Percentiles rank a stretch among this genome's conserved stretches.
These are phyloP conservation scores for Penicillium olsonii DNA, from an alignment of 2,329 filamentous ascomycete species.

Conservation along the genomic window DNA sequence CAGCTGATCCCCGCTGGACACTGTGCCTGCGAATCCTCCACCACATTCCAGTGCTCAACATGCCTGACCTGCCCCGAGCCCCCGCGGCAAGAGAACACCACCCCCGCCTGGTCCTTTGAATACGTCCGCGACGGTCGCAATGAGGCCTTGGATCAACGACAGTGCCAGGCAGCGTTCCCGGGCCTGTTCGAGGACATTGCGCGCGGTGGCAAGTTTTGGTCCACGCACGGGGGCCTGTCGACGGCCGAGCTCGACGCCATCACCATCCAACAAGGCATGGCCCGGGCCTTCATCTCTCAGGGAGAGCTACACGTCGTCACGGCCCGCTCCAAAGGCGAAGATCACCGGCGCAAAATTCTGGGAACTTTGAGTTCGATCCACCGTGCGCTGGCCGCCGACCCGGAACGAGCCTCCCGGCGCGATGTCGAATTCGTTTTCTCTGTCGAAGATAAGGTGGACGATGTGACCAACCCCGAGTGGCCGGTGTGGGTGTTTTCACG, in stretches of 20 bases:
- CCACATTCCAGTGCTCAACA: slow-evolving; percentile 40
- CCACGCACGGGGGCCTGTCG: slow-evolving; percentile 24
- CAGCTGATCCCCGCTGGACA: slow-evolving; percentile 43
- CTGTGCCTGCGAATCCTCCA: slow-evolving; percentile 41
- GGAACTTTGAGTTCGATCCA: slow-evolving; percentile 52
- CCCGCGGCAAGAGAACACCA: slow-evolving; percentile 11
- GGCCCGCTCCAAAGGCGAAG: slow-evolving; percentile 34
- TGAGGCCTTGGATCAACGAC: slow-evolving; percentile 26
- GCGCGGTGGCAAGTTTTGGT: slow-evolving; percentile 35
- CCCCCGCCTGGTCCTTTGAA: slow-evolving; percentile 32
- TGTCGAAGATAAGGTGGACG: slow-evolving; percentile 46
- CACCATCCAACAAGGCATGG: slow-evolving; percentile 34
- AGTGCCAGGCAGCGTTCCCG: slow-evolving; percentile 37
- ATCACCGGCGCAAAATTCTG: slow-evolving; percentile 41
- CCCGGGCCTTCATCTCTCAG: slow-evolving; percentile 33
- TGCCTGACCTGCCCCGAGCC: slow-evolving; percentile 32
- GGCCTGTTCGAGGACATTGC: slow-evolving; percentile 39
- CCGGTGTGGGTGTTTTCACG: slow-evolving; percentile 48
- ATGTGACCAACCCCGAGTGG: slow-evolving; percentile 37
- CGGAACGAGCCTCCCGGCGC: slow-evolving; percentile 34
- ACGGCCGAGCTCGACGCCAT: slow-evolving; percentile 32
- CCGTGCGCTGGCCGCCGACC: slow-evolving; percentile 47
- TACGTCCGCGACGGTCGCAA: slow-evolving; percentile 36
- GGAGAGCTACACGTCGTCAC: slow-evolving; percentile 37
- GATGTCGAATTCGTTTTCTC: slow-evolving; percentile 53